phyloP scores from a whole-genome alignment of 2,329 filamentous ascomycete genomes.

The Trichoderma breve region DNA sequence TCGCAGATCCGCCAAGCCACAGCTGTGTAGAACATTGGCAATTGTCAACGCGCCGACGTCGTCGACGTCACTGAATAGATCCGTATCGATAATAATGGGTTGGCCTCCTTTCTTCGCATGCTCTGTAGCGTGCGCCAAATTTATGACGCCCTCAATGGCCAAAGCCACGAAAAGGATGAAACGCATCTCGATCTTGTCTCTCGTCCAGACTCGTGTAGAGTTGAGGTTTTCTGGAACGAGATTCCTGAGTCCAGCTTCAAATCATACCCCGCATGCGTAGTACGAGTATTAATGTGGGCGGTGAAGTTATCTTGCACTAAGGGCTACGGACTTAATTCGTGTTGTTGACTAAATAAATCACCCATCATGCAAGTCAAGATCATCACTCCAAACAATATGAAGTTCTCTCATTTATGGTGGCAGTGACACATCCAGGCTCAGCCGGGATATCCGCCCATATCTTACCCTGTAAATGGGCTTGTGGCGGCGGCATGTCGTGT shows the following conservation, averaged over 20 bases:
- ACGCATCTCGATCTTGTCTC: background rate
- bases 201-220: background rate
- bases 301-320: background rate
- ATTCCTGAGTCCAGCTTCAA: background rate
- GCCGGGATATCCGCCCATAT: background rate
- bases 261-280: background rate
- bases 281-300: background rate
- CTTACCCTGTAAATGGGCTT: background rate
- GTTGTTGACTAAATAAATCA: background rate
- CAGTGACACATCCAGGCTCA: too few species aligned
- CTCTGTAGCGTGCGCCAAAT: background rate
- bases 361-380: background rate
- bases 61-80: conserved; percentile 10
- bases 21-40: conserved; percentile 5
- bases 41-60: conserved; percentile 5
- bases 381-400: background rate
- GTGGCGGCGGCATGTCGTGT: background rate
- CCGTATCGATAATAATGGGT: conserved; percentile 1
- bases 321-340: background rate
- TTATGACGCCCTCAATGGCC: background rate
- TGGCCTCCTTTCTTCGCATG: background rate
- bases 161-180: background rate
- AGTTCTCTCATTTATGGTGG: background rate
- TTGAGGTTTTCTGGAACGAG: background rate
- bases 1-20: background rate